Base-by-base conservation (phyloP, 495 filamentous ascomycete genomes). In the Friedmanniomyces endolithicus region DNA sequence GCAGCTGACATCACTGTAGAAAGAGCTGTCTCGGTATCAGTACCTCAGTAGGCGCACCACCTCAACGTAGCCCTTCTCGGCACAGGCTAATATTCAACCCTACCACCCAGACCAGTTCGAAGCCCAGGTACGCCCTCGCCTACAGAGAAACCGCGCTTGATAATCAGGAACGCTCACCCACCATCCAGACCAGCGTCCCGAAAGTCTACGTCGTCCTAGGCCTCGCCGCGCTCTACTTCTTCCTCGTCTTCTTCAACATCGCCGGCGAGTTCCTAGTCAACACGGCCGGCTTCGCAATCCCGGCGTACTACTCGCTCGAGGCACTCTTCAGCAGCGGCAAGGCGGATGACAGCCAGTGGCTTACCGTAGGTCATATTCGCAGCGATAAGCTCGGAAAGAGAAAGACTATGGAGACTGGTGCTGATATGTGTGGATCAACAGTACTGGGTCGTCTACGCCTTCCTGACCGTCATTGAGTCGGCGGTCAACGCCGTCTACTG, bases 171-270 rank as follows among this genome's bases (percentile, higher is more conserved):
- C n/a, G n/a, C n/a, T n/a, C n/a, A n/a, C n/a, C n/a, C n/a, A n/a
- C n/a, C n/a, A n/a, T n/a, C n/a, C n/a, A 95, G 74, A 92, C 88
- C 59, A 84, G 81, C 22, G 82, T 95, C 45, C 92, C 92, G 59
- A 99, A 99, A 78, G 88, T 90, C 68, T 97, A 99, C 65, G 87
- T 82, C 60, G 79, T 95, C 72, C 84, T 95, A 47, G 92, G 92
- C 61, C 70, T 95, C 29, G 78, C 70, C 46, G 83, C 82, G 47
- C 76, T 94, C 63, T 99, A 99, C 78, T 89, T 95, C 78, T 95
- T 96, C 80, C 80, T 99, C 17, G 86, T 97, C 72, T 85, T 97
- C 78, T 94, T 99, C 79, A 99, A 99, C 79, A 90, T 96, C 63
- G 92, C 88, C 57, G 90, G 92, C 65, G 87, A 92, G 70, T 85